A percentile compares a stretch with the other conserved stretches of the same genome.
These are phyloP conservation scores for Penicillium lividum DNA, from an alignment of 495 filamentous ascomycete genomes.

Conservation along the genomic window DNA sequence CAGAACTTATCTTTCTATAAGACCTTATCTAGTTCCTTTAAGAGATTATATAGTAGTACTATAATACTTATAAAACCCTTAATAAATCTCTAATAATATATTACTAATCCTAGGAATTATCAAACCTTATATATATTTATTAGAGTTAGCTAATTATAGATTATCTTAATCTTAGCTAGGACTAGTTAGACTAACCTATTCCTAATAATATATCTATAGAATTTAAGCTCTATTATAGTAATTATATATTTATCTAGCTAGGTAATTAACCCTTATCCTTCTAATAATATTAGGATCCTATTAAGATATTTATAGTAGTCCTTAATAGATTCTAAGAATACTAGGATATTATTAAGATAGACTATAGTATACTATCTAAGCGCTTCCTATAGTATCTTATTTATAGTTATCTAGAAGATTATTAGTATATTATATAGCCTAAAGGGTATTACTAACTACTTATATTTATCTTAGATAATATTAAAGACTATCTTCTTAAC, in stretches of 20 bases:
- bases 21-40: background rate
- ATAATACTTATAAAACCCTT: background rate
- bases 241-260: background rate
- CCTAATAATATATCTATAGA: background rate
- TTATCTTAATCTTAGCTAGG: background rate
- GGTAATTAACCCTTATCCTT: background rate
- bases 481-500: background rate
- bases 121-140: background rate
- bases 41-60: background rate
- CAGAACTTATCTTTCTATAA: background rate
- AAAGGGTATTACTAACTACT: background rate
- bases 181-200: background rate
- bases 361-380: too few species aligned
- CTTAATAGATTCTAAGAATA: background rate
- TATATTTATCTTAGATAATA: background rate
- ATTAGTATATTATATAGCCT: background rate
- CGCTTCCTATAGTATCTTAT: background rate
- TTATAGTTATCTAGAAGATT: background rate
- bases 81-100: background rate
- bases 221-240: background rate
- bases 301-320: background rate
- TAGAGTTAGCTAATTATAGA: background rate
- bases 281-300: background rate
- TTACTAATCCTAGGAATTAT: background rate
- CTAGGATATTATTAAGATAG: conserved; percentile 4